A percentile compares a stretch with the other conserved stretches of the same genome.
phyloP scores from a whole-genome alignment of 495 filamentous ascomycete species.

The Podospora anserina region DNA sequence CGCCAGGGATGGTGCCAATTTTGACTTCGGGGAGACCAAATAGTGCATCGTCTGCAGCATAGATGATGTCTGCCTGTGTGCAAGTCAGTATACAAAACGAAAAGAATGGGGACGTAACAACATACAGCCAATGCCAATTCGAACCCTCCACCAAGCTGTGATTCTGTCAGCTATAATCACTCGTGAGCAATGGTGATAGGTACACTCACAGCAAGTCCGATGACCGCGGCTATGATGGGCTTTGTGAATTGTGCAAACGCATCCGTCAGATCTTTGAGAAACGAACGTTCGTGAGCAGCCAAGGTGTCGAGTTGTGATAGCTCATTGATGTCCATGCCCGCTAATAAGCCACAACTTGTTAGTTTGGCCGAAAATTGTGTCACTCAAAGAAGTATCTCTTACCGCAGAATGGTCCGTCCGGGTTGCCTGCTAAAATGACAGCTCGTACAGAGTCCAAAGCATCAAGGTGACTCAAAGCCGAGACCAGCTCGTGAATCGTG shows the following conservation, averaged over 20 bases:
- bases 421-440: constrained; percentile 36
- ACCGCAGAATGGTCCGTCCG: constrained; percentile 37
- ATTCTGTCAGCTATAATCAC: background rate
- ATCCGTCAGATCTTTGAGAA: constrained; percentile 36
- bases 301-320: constrained; percentile 25
- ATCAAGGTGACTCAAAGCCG: constrained; percentile 27
- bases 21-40: constrained; percentile 47
- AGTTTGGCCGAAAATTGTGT: no score
- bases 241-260: constrained; percentile 33
- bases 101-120: background rate
- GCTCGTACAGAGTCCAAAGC: constrained; percentile 27
- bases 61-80: constrained; percentile 42
- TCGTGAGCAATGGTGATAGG: no score
- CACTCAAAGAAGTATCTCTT: constrained; percentile 2
- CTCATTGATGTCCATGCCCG: constrained; percentile 41
- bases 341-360: constrained; percentile 15
- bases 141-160: constrained; percentile 37
- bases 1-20: constrained; percentile 44
- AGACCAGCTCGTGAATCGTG: constrained; percentile 29
- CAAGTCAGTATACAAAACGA: constrained; percentile 9
- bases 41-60: constrained; percentile 29
- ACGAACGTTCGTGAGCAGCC: constrained; percentile 10
- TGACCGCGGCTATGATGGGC: constrained; percentile 37
- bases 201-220: constrained; percentile 32
- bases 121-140: constrained; percentile 34